phyloP scores from a whole-genome alignment of 371 early-diverging fungal genomes.

The Chytridiales sp. region DNA sequence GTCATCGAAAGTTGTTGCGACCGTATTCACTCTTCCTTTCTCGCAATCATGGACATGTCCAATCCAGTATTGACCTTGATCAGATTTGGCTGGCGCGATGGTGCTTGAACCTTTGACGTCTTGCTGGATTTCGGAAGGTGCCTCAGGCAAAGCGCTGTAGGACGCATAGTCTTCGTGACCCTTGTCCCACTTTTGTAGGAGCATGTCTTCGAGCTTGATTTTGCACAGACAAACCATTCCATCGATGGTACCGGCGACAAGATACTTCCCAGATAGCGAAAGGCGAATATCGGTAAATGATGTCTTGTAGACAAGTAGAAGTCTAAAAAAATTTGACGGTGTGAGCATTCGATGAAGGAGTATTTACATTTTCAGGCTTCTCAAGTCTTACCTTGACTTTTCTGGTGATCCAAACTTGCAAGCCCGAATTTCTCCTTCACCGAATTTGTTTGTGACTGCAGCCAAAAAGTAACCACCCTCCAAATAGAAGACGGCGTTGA shows the following conservation, averaged over 20 bases:
- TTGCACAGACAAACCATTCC: slow-evolving; percentile 42
- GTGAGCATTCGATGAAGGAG: background rate
- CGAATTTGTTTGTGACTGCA: slow-evolving; percentile 42
- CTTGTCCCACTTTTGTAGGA: slow-evolving; percentile 30
- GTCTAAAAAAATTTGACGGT: slow-evolving; percentile 14
- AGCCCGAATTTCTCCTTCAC: slow-evolving; percentile 44
- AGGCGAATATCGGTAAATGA: slow-evolving; percentile 39
- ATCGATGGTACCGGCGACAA: slow-evolving; percentile 43
- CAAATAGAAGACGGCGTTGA: slow-evolving; percentile 38
- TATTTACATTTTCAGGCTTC: background rate
- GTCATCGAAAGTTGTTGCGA: slow-evolving; percentile 47
- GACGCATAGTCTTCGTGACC: slow-evolving; percentile 47
- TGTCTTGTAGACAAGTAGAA: slow-evolving; percentile 39
- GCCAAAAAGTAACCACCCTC: slow-evolving; percentile 49
- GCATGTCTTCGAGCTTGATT: slow-evolving; percentile 41
- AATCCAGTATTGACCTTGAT: slow-evolving; percentile 45
- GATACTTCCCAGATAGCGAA: slow-evolving; percentile 38
- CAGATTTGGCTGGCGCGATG: background rate
- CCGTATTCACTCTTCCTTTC: slow-evolving; percentile 34
- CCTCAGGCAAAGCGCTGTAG: slow-evolving; percentile 22
- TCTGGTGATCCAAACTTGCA: slow-evolving; percentile 36
- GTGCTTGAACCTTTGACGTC: slow-evolving; percentile 1
- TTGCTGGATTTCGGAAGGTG: slow-evolving; percentile 2
- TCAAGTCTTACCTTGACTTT: slow-evolving; percentile 34
- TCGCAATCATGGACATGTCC: slow-evolving; percentile 48